A percentile compares a stretch with the other conserved stretches of the same genome.
phyloP scores from a whole-genome alignment of 2,329 filamentous ascomycete species.

The Taxawa tesnikishii region DNA sequence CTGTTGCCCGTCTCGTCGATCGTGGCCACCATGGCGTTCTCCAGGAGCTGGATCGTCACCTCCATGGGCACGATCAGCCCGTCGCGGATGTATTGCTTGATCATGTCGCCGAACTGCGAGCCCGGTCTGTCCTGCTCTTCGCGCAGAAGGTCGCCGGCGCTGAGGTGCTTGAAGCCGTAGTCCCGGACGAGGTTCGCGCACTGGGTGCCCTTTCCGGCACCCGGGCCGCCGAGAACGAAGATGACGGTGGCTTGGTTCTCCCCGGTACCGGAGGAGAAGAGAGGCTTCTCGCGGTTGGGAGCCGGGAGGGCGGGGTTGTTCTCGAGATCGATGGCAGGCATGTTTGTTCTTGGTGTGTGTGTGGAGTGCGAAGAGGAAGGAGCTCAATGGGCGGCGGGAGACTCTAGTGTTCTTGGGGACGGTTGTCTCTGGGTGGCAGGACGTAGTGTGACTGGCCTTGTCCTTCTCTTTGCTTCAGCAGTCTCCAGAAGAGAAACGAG shows the following conservation, averaged over 20 bases:
- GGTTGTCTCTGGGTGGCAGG: constrained; percentile 15
- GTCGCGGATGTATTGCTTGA: constrained; percentile 86
- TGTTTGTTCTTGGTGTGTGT: constrained; percentile 10
- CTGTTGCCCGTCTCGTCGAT: constrained; percentile 47
- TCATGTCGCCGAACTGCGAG: constrained; percentile 82
- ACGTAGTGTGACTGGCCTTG: constrained; percentile 16
- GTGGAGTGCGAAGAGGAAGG: constrained; percentile 5
- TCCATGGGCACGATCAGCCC: constrained; percentile 98
- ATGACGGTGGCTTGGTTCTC: constrained; percentile 68
- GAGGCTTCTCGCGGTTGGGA: constrained; percentile 48
- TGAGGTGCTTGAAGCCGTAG: constrained; percentile 87
- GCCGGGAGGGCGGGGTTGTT: constrained; percentile 27
- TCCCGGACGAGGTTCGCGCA: constrained; percentile 76
- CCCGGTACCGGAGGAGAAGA: constrained; percentile 49
- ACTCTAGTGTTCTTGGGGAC: constrained; percentile 1
- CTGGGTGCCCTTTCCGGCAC: constrained; percentile 93
- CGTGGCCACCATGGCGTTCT: constrained; percentile 76
- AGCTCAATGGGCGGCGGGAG: constrained; percentile 2
- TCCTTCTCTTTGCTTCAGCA: constrained; percentile 32
- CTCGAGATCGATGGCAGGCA: constrained; percentile 10
- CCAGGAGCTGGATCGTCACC: constrained; percentile 83
- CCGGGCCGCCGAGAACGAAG: constrained; percentile 92
- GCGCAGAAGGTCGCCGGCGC: constrained; percentile 83
- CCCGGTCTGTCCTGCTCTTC: constrained; percentile 83
- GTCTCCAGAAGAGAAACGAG: constrained; percentile 32